Base-by-base conservation (phyloP, 2,329 filamentous ascomycete species). In the Diaporthe australafricana region DNA sequence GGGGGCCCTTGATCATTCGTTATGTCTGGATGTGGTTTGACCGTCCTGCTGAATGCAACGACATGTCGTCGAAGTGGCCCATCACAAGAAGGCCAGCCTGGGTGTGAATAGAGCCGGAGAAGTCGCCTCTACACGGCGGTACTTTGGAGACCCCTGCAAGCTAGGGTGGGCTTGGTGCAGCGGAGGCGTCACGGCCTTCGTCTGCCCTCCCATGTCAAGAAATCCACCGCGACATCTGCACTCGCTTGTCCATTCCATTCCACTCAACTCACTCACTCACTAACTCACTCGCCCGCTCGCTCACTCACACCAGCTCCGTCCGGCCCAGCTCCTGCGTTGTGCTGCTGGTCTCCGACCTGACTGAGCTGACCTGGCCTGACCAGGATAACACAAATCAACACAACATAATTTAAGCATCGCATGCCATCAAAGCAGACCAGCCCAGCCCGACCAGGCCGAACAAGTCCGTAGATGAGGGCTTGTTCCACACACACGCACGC, bases 101-200 rank as follows among this genome's bases (percentile, higher is more conserved):
- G 67, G 53, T 27, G 35, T 69, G 30, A 57, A 30, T 47, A 50
- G 38, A 22, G 53, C 32, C 47, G 45, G 42, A 60, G 38, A 68
- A 60, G 70, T 71, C 45, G 14, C 20, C 12, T 45, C 32, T 53
- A 71, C 70, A 17, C n/a, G 14, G 32, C 12, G 5, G 6, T 50
- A 65, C 60, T 25, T 65, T 20, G 14, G 7, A 35, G 52, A 71
- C 70, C 53, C 25, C 52, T 40, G 35, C 45, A n/a, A 35, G 22
- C 71, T 57, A 65, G 63, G 72, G 72, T 71, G 65, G 65, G 32
- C 70, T 66, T 73, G 67, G 69, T 73, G 68, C 71, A 73, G 71
- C 69, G 71, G 71, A 70, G 68, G 68, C 68, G 71, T 66, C 67
- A 72, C 56, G 63, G 68, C 47, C 68, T 68, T 52, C 53, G 67